These are phyloP conservation scores for Annona cherimola DNA, from an alignment of 164 flowering plant species.

Conservation along the genomic window DNA sequence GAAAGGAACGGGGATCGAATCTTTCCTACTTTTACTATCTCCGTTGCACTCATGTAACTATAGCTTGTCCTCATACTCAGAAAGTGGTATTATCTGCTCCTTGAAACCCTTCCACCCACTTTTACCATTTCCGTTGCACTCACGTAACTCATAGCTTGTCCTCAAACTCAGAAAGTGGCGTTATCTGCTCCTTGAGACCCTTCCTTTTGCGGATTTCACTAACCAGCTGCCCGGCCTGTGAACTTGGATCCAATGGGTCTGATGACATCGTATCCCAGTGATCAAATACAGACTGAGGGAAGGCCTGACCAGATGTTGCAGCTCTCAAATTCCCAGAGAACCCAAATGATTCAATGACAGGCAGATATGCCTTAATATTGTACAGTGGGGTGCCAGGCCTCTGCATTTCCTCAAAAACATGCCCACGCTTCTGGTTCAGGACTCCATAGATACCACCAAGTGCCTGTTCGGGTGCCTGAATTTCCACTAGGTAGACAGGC, in stretches of 20 bases:
- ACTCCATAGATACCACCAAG: slow-evolving; percentile 55
- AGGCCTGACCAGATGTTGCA: slow-evolving; percentile 57
- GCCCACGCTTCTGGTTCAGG: slow-evolving; percentile 53
- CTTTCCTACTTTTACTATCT: not conserved
- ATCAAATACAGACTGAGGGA: slow-evolving; percentile 57
- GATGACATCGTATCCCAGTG: slow-evolving; percentile 60
- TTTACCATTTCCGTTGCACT: not conserved
- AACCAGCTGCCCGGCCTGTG: slow-evolving; percentile 36
- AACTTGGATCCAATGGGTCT: slow-evolving; percentile 43
- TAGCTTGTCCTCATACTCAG: slow-evolving; percentile 52
- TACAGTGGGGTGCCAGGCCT: slow-evolving; percentile 62
- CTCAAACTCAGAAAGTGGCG: slow-evolving; percentile 48
- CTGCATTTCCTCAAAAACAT: slow-evolving; percentile 57
- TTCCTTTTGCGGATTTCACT: slow-evolving; percentile 44
- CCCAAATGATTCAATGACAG: slow-evolving; percentile 51
- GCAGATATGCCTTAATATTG: slow-evolving; percentile 54
- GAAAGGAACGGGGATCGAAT: too few species aligned
- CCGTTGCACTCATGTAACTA: slow-evolving; percentile 12
- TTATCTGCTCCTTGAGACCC: slow-evolving; percentile 56
- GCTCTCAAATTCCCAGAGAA: slow-evolving; percentile 42
- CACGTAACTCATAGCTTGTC: slow-evolving; percentile 37
- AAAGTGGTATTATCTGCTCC: slow-evolving; percentile 20
- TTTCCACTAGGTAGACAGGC: slow-evolving; percentile 30
- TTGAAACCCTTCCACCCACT: not conserved
- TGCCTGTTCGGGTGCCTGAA: slow-evolving; percentile 42